Evolutionary conservation across 768 basidiomycete genomes (phyloP).

Genomic region (Suillus lakei): DNA sequence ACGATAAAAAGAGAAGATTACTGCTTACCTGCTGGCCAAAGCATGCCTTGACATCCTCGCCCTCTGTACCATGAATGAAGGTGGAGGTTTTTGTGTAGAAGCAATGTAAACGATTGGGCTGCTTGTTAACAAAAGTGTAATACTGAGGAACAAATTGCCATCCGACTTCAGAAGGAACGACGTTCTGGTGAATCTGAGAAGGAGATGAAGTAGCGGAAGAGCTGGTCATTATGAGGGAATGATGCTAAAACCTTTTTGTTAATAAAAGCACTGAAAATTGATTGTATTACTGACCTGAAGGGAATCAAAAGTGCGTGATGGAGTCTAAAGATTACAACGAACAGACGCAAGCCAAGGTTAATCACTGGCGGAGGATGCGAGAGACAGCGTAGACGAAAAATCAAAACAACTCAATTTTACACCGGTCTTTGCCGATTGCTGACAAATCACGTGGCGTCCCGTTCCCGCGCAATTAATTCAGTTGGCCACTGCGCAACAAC

Average conservation of each 20-base stretch:
- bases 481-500: too few relatives aligned
- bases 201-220: constrained; percentile 40
- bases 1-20: constrained; percentile 14
- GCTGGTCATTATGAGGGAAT: constrained; percentile 39
- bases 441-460: constrained; percentile 29
- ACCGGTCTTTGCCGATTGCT: constrained; percentile 36
- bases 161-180: constrained; percentile 93
- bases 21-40: constrained; percentile 84
- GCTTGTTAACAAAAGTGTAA: constrained; percentile 99
- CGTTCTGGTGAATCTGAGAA: constrained; percentile 58
- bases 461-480: neutral
- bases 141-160: constrained; percentile 99
- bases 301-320: constrained; percentile 43
- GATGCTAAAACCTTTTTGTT: constrained; percentile 25
- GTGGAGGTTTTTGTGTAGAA: constrained; percentile 99
- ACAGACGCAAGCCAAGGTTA: constrained; percentile 23
- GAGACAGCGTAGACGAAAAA: constrained; percentile 29
- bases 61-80: constrained; percentile 96
- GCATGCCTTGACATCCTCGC: constrained; percentile 89
- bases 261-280: neutral
- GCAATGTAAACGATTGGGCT: constrained; percentile 94
- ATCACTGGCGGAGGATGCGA: constrained; percentile 25
- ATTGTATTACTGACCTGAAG: constrained; percentile 24
- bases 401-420: constrained; percentile 32
- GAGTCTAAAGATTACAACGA: constrained; percentile 43